Conservation (phyloP, 495 filamentous ascomycete genomes). For the Cladorrhinum samala region DNA sequence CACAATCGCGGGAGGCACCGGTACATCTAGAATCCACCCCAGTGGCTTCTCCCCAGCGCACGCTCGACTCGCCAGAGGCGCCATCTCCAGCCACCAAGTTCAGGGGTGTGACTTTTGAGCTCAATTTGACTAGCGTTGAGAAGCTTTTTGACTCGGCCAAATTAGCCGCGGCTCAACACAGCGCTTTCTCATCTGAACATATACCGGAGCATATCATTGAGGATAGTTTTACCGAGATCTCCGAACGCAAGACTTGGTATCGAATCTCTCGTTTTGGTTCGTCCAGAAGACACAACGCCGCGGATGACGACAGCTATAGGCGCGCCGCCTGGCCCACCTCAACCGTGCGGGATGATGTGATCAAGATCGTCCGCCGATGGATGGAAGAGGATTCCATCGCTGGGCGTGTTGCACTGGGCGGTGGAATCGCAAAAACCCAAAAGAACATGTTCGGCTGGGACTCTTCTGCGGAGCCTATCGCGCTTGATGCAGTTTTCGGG, state of each 20-base stretch:
- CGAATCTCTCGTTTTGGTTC: slow-evolving; percentile 53
- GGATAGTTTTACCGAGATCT: slow-evolving; percentile 45
- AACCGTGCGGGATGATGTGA: slow-evolving; percentile 42
- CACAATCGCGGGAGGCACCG: not conserved
- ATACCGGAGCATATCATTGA: slow-evolving; percentile 33
- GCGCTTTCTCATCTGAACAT: slow-evolving; percentile 8
- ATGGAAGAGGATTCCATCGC: slow-evolving; percentile 53
- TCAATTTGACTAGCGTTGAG: slow-evolving; percentile 37
- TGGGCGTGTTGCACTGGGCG: slow-evolving; percentile 43
- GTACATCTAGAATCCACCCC: not conserved
- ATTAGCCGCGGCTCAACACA: not conserved
- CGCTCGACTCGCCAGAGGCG: not conserved
- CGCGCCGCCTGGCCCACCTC: slow-evolving; percentile 50
- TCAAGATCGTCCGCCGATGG: slow-evolving; percentile 53
- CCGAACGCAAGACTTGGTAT: slow-evolving; percentile 59
- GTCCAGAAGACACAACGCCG: slow-evolving; percentile 47
- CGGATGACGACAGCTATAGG: slow-evolving; percentile 53
- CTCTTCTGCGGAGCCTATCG: slow-evolving; percentile 40
- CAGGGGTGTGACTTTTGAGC: slow-evolving; percentile 29
- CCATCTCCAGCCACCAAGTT: slow-evolving; percentile 10
- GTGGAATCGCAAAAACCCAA: slow-evolving; percentile 33
- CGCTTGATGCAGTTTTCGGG: slow-evolving; percentile 41
- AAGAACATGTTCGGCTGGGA: slow-evolving; percentile 52
- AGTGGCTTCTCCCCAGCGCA: not conserved
- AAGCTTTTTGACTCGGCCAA: slow-evolving; percentile 35